Evolutionary conservation across 1,139 yeast genomes (phyloP).

Genomic region (Debaryomyces nepalensis): DNA sequence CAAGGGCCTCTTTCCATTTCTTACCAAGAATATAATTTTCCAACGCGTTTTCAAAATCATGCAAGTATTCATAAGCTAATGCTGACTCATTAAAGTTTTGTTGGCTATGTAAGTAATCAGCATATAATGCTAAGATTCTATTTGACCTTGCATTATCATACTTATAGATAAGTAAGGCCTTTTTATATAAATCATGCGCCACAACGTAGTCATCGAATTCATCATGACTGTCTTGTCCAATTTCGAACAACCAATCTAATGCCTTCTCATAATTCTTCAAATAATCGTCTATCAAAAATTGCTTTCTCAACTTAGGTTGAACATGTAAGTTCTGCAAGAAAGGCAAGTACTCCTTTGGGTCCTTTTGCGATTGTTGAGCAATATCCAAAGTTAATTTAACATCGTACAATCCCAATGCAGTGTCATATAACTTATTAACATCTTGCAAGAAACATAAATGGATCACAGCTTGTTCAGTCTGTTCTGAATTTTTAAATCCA

Average conservation of each 20-base stretch:
- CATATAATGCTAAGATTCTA: slow-evolving; percentile 62
- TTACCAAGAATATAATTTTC: slow-evolving; percentile 71
- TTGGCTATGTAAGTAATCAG: slow-evolving; percentile 57
- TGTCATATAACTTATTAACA: slow-evolving; percentile 77
- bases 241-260: slow-evolving; percentile 62
- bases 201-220: slow-evolving; percentile 75
- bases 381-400: slow-evolving; percentile 77
- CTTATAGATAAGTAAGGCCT: slow-evolving; percentile 66
- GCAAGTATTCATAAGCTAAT: slow-evolving; percentile 71
- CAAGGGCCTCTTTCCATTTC: slow-evolving; percentile 84
- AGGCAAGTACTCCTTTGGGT: slow-evolving; percentile 95
- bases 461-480: slow-evolving; percentile 67
- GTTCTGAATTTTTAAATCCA: slow-evolving; percentile 46
- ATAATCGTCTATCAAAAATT: slow-evolving; percentile 79
- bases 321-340: slow-evolving; percentile 80
- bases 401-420: slow-evolving; percentile 83
- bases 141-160: slow-evolving; percentile 62
- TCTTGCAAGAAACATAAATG: slow-evolving; percentile 92
- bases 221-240: slow-evolving; percentile 49
- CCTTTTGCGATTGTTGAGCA: slow-evolving; percentile 97
- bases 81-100: slow-evolving; percentile 76
- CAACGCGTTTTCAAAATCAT: slow-evolving; percentile 61
- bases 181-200: slow-evolving; percentile 72
- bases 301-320: slow-evolving; percentile 66
- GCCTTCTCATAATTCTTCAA: slow-evolving; percentile 74